Base-by-base conservation (phyloP, 441 rosid genomes). In the Hura crepitans region DNA sequence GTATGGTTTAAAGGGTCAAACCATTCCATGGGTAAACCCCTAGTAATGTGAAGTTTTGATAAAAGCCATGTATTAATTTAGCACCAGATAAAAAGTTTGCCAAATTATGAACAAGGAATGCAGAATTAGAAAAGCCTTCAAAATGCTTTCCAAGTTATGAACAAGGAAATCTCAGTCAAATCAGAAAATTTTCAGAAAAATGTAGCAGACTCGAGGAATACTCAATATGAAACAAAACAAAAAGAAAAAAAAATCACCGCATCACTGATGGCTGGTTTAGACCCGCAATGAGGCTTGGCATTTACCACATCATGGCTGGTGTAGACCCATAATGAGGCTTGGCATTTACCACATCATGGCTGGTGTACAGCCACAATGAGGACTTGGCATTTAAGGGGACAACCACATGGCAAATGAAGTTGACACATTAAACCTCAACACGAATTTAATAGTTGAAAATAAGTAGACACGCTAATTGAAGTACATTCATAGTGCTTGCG, bases 1-100 rank as follows among this genome's bases (percentile, higher is more conserved):
- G 10, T 10, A 53, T 35, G 59, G 59, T 67, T 67, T 18, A 54
- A 35, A 30, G 56, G 23, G 37, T 30, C 68, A n/a, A 46, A 30
- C 17, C 56, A 10, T n/a, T 23, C 58, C 46, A 9, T 3, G 0
- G 33, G 13, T 4, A 13, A 53, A 55, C 54, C 49, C 67, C 33
- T 4, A 30, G 13, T 14, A n/a, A 43, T 27, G 20, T 27, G 51
- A 14, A 14, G 22, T n/a, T 54, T 27, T 25, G n/a, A 23, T 6
- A 56, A 67, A 39, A 55, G 3, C 53, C 47, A 23, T 5, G 17
- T 9, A 17, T 23, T 22, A 66, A 53, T 66, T 5, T 39, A 68
- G 12, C 42, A 47, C 25, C 14, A 28, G 10, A 37, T 2, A 68
- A 39, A 55, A 45, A 6, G 25, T 10, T 37, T 35, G 14, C 13